Conservation (phyloP, 2,329 filamentous ascomycete species). For the Stagonosporopsis cucurbitacearum region DNA sequence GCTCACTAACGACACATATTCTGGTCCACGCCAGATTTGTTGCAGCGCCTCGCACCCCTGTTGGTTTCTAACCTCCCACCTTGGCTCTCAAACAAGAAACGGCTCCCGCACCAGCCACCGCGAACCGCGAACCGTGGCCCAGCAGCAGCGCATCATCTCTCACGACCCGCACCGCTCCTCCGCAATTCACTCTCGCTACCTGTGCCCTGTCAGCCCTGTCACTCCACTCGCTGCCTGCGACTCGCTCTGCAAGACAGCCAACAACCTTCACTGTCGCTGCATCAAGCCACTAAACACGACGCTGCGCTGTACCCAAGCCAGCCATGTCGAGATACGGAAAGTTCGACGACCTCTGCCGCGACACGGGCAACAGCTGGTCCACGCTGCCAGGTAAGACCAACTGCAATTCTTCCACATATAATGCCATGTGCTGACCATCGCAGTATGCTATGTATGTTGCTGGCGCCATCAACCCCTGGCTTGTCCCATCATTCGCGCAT, state of each 20-base stretch:
- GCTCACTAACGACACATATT: not conserved
- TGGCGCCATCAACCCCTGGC: conserved; percentile 11
- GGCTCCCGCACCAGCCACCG: conserved; percentile 17
- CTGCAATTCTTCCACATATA: conserved; percentile 17
- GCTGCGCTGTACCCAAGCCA: conserved; percentile 35
- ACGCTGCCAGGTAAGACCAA: conserved; percentile 49
- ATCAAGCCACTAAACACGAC: conserved; percentile 17
- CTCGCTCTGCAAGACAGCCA: conserved; percentile 7
- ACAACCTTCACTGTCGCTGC: conserved; percentile 4
- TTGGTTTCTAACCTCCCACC: conserved; percentile 19
- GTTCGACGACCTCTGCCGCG: conserved; percentile 57
- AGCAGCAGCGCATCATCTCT: conserved; percentile 32
- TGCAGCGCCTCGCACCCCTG: conserved; percentile 27
- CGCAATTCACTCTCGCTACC: conserved; percentile 22
- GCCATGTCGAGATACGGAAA: conserved; percentile 48
- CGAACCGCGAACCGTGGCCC: conserved; percentile 2
- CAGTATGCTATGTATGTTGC: conserved; percentile 58
- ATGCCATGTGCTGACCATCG: conserved; percentile 27
- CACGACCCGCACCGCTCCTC: conserved; percentile 24
- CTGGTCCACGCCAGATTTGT: conserved; percentile 28
- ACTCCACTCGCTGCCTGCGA: conserved; percentile 22
- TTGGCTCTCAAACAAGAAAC: conserved; percentile 19
- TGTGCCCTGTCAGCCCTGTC: conserved; percentile 20
- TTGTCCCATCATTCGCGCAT: conserved; percentile 18
- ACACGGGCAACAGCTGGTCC: conserved; percentile 52